Evolutionary conservation across 164 flowering plant genomes (phyloP).

Genomic region (Amborella trichopoda): DNA sequence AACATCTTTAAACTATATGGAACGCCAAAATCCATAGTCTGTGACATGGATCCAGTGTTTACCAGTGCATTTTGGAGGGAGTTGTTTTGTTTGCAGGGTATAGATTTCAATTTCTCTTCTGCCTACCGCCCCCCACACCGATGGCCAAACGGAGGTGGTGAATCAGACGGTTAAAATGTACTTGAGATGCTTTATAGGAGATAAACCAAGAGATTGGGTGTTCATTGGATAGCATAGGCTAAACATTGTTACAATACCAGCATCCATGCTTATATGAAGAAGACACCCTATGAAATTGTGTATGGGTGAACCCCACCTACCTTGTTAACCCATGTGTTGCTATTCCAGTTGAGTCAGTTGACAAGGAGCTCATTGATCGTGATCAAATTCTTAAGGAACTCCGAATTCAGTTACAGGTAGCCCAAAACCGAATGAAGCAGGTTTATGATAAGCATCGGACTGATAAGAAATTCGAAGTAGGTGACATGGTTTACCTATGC

Average conservation of each 20-base stretch:
- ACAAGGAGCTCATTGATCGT: no score
- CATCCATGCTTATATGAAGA: not conserved
- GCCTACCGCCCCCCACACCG: conserved; percentile 1
- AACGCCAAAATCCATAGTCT: not conserved
- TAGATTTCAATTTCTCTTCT: conserved; percentile 2
- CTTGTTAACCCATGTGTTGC: no score
- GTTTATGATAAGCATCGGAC: no score
- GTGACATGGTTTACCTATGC: no score
- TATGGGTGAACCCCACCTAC: not conserved
- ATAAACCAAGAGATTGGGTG: not conserved
- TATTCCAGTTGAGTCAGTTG: no score
- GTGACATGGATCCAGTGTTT: not conserved
- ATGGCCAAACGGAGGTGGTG: no score
- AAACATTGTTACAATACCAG: not conserved
- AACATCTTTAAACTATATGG: conserved; percentile 3
- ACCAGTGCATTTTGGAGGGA: not conserved
- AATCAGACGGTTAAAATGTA: not conserved
- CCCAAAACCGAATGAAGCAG: no score
- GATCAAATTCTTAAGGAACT: no score
- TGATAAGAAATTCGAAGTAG: no score
- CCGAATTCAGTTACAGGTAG: no score
- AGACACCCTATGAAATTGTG: not conserved
- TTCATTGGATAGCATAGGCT: not conserved
- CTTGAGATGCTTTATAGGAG: not conserved
- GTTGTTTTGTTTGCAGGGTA: not conserved